Evolutionary conservation across 495 filamentous ascomycete species (phyloP), one percentile per base, ranked within the genome.

Genomic region (Podospora conica): DNA sequence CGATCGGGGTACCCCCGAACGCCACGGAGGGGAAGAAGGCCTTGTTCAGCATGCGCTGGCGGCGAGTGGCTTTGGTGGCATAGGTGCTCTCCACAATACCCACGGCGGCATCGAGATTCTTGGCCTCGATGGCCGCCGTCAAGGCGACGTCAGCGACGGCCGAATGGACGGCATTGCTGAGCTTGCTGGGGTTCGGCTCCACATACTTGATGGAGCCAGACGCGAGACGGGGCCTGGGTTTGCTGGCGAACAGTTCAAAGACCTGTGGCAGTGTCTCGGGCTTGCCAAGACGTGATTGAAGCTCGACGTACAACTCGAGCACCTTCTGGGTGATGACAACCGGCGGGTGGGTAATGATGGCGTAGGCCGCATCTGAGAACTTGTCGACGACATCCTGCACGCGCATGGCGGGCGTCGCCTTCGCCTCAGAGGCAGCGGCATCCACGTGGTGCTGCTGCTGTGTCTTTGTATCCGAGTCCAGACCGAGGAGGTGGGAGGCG

Each of bases 181-280:
- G 77, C 65, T 82, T 84, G 67, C 85, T 85, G 5, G 93, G 90
- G 22, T 89, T 89, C 23, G 86, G 84, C 55, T 82, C 74, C 59
- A 72, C 78, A 75, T 87, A 93, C 71, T 78, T 79, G 40, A 90
- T 78, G 2, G 85, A 82, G 3, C 80, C 83, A 53, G 83, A 82
- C 23, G 80, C 77, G 70, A 87, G 80, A 62, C 84, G 78, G 10
- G 91, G 91, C 58, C 88, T 77, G 18, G 91, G 90, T 75, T 98
- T 98, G 71, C 83, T 83, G 61, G 91, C 92, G 70, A 92, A 98
- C 33, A 98, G 84, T 55, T 85, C 74, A 79, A 98, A 90, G 57
- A 90, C 85, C 55, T 88, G 83, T 3, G 95, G 91, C 73, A 97
- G 84, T 31, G 87, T 85, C 65, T 90, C 80, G 12, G 91, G 87